Percentiles rank a stretch among this genome's conserved stretches.
These are phyloP conservation scores for sorghum (Sorghum bicolor) DNA, from an alignment of 176 grass and related monocot genomes.

Conservation along the genomic window DNA sequence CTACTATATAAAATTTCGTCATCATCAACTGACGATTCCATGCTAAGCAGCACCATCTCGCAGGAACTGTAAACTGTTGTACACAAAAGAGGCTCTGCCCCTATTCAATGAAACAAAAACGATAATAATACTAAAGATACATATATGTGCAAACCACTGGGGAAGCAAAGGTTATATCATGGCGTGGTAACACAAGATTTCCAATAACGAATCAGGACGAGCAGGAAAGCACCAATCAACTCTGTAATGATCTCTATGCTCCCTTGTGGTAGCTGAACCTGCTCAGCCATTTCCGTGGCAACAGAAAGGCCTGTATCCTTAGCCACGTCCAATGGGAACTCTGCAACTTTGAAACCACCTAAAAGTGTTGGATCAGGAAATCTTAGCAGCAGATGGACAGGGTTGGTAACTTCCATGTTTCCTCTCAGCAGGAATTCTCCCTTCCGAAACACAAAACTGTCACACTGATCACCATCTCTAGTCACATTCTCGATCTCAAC, in stretches of 20 bases:
- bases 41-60: slow-evolving; percentile 25
- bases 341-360: slow-evolving; percentile 27
- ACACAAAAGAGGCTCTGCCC: slow-evolving; percentile 9
- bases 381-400: slow-evolving; percentile 25
- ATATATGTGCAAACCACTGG: slow-evolving; percentile 11
- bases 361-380: slow-evolving; percentile 42
- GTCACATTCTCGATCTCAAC: slow-evolving; percentile 27
- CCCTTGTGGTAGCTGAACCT: slow-evolving; percentile 25
- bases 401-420: not conserved
- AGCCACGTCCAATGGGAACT: slow-evolving; percentile 33
- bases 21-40: slow-evolving; percentile 20
- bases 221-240: slow-evolving; percentile 49
- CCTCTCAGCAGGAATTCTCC: slow-evolving; percentile 33
- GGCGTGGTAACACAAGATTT: slow-evolving; percentile 2
- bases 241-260: slow-evolving; percentile 27
- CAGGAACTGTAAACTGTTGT: not conserved
- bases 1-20: slow-evolving; percentile 22
- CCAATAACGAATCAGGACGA: slow-evolving; percentile 37
- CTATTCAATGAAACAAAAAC: not conserved
- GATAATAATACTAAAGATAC: not conserved
- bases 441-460: slow-evolving; percentile 30
- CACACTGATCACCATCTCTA: not conserved
- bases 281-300: slow-evolving; percentile 44
- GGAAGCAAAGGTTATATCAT: slow-evolving; percentile 21
- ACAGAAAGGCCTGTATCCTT: slow-evolving; percentile 37